Base-by-base conservation (phyloP, 1,284 basidiomycete genomes). In the Cryptococcus sp. region DNA sequence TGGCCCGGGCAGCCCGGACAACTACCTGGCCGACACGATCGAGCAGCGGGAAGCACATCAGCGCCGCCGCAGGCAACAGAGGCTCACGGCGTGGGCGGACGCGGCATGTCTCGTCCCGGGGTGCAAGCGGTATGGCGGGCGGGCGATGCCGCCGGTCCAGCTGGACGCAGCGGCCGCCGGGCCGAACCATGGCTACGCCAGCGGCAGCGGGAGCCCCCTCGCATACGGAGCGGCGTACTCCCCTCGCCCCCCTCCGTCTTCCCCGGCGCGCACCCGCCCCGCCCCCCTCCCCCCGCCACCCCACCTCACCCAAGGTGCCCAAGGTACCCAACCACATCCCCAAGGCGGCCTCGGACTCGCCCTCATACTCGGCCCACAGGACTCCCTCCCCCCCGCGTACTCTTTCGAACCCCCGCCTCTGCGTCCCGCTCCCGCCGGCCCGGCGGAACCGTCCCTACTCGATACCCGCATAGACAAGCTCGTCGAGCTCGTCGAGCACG, bases 401-500 rank as follows among this genome's bases (percentile, higher is more conserved):
- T 71, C 52, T 42, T 61, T 43, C 76, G 78, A 63, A 76, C 78
- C 18, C 59, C 79, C 48, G 64, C 68, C 28, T 28, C 33, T n/a
- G n/a, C n/a, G n/a, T n/a, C 23, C 23, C 24, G 13, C 11, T 18
- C 46, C 23, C 23, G 33, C n/a, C 37, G 46, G 61, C 58, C 51
- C 61, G 65, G 56, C 62, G 13, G 65, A 71, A 12, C 68, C 73
- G 18, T 53, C 50, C 2, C 52, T 70, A 43, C 69, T 79, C 35
- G 88, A 90, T 71, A 82, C 89, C 62, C 81, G 83, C 49, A 73
- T 88, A 46, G 83, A 80, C 69, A 87, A 85, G 68, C 73, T 89
- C 61, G 60, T 87, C 24, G 37, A 48, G 15, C 59, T 74, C 7
- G 67, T 75, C 18, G 50, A 63, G 16, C 28, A 33, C 5, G 28